These are phyloP conservation scores for Suillus brevipes DNA, from an alignment of 768 basidiomycete genomes.

Conservation along the genomic window DNA sequence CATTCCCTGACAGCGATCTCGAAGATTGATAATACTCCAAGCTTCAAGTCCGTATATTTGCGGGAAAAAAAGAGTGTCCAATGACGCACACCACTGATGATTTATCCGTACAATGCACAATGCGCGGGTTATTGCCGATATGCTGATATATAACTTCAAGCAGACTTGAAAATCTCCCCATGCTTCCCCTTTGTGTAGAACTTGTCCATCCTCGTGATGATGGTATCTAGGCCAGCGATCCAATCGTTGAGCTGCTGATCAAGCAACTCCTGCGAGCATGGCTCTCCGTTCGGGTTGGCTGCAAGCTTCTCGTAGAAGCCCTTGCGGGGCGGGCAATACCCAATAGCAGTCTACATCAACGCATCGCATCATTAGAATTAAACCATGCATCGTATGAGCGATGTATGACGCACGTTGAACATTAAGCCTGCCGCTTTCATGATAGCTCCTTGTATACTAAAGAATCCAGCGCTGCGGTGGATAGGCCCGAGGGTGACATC, in stretches of 20 bases:
- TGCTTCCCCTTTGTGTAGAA: slow-evolving; percentile 61
- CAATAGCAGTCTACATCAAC: slow-evolving; percentile 51
- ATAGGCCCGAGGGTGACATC: slow-evolving; percentile 34
- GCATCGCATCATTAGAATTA: slow-evolving; percentile 33
- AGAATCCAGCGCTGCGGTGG: background rate
- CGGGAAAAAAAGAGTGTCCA: background rate
- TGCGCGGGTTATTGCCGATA: background rate
- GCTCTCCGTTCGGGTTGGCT: slow-evolving; percentile 57
- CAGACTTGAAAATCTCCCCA: slow-evolving; percentile 36
- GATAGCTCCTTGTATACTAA: background rate
- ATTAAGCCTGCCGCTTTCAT: slow-evolving; percentile 7
- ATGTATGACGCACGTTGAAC: background rate
- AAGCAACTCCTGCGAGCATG: slow-evolving; percentile 48
- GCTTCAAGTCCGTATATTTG: background rate
- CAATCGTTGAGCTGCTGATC: slow-evolving; percentile 56
- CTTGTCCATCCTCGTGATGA: slow-evolving; percentile 48
- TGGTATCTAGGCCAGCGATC: slow-evolving; percentile 56
- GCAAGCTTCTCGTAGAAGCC: slow-evolving; percentile 66
- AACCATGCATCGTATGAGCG: background rate
- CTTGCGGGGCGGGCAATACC: slow-evolving; percentile 57
- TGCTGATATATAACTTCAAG: background rate
- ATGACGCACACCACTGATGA: background rate
- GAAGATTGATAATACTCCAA: background rate
- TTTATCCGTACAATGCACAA: background rate
- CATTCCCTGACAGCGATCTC: background rate